Base-by-base conservation (phyloP, 2,329 filamentous ascomycete genomes). In the Pseudogymnoascus sp. region DNA sequence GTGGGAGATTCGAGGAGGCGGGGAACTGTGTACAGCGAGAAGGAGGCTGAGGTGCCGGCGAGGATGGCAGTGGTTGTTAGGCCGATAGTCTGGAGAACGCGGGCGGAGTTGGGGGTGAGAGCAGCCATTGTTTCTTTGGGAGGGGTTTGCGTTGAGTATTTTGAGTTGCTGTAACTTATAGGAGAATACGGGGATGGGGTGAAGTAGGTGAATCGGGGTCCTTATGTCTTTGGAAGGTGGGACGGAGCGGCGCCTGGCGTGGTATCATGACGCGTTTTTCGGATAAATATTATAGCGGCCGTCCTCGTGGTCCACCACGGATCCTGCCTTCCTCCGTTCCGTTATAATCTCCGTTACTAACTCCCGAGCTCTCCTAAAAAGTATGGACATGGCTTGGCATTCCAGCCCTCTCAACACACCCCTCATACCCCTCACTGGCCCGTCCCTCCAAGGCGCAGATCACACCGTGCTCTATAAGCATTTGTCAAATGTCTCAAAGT, bases 1-100 rank as follows among this genome's bases (percentile, higher is more conserved):
- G 80, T 77, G 1, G 84, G 84, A 0, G 81, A 79, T 63, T 81
- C 75, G 63, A 86, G 77, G 7, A 86, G 72, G 41, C 80, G 77
- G 1, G 84, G 84, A 1, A 82, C 68, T n/a, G 75, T 65, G 63
- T 77, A 73, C 68, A 75, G 67, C 5, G 80, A 83, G 61, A 79
- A 63, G 44, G 72, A 67, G 51, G 77, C 66, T 58, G 69, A 72
- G 63, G 71, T 66, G 59, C 78, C 78, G 6, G 74, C 69, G 2
- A 80, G 68, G 61, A 79, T 76, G 21, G 79, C 76, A 38, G 81
- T 77, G 51, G 78, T 68, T 33, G 82, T 80, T 65, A 86, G 75
- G 62, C 80, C 79, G 5, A 81, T 68, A 8, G 77, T 76, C 69
- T 83, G 81, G 25, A 79, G 75, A 60, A 78, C 67, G 63, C 80